A percentile compares a stretch with the other conserved stretches of the same genome.
phyloP scores from a whole-genome alignment of 306 rosid species.

The Fragaria iinumae region DNA sequence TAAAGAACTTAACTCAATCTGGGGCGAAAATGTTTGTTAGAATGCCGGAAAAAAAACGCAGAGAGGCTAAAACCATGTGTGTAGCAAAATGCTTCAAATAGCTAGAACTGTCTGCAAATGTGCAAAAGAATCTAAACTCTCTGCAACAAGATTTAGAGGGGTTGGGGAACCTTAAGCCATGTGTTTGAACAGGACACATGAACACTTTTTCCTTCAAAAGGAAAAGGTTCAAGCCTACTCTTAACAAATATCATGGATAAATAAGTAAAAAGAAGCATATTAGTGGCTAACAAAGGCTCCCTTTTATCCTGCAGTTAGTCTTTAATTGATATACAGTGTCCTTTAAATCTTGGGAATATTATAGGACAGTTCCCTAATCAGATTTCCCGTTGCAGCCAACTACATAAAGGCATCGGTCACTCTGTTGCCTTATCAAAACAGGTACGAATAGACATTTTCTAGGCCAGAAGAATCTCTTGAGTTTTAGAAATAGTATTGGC shows the following conservation, averaged over 20 bases:
- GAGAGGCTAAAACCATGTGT: neutral
- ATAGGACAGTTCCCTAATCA: neutral
- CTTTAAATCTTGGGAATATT: neutral
- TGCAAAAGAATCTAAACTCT: neutral
- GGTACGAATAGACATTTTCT: neutral
- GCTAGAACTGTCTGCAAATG: neutral
- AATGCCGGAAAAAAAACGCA: neutral
- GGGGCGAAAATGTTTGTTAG: neutral
- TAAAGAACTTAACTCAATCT: neutral
- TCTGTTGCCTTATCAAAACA: slow-evolving; percentile 16
- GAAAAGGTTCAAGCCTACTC: neutral
- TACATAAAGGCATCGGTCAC: neutral
- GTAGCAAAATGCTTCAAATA: neutral
- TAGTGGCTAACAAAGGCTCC: slow-evolving; percentile 1
- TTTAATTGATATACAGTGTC: neutral
- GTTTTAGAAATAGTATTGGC: neutral
- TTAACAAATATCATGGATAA: neutral
- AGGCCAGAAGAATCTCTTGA: slow-evolving; percentile 1
- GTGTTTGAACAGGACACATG: slow-evolving; percentile 5
- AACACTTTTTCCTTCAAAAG: neutral
- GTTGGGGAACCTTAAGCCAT: neutral
- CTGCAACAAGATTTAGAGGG: neutral
- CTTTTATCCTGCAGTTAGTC: neutral
- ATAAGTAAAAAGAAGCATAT: neutral
- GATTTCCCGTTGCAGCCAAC: slow-evolving; percentile 1